Conservation (phyloP, 305 asterid genomes). For the Fraxinus angustifolia region DNA sequence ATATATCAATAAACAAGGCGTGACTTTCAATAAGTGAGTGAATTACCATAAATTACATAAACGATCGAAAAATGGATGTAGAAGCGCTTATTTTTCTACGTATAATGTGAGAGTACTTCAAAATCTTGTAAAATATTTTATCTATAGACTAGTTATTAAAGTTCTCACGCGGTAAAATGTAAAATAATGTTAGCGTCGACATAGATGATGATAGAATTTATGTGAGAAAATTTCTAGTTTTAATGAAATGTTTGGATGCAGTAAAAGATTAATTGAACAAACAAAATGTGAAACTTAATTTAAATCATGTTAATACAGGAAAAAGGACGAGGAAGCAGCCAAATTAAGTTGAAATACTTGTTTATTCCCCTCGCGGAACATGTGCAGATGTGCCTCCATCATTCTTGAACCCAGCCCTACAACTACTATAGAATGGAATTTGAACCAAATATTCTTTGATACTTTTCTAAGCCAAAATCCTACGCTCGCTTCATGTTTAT, state of each 20-base stretch:
- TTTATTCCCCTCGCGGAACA: constrained; percentile 25
- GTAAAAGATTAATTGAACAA: not conserved
- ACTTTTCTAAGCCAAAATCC: not conserved
- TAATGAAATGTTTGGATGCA: not conserved
- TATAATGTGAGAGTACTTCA: not conserved
- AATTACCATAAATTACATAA: not conserved
- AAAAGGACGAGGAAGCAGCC: constrained; percentile 8
- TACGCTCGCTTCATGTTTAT: not conserved
- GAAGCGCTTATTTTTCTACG: not conserved
- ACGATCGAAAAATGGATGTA: not conserved
- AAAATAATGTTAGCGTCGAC: not conserved
- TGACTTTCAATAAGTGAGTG: not conserved
- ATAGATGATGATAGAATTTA: not conserved
- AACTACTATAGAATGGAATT: not conserved
- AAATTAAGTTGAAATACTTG: not conserved
- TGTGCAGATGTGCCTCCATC: not conserved
- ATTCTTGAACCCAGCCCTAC: not conserved
- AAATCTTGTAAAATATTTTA: not conserved
- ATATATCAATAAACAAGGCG: too few species aligned
- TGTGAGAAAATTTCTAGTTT: not conserved
- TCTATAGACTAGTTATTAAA: not conserved
- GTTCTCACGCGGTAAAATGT: not conserved
- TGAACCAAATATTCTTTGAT: not conserved
- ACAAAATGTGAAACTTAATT: not conserved
- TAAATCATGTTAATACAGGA: not conserved